A percentile compares a stretch with the other conserved stretches of the same genome.
These are phyloP conservation scores for Grosmannia serpens DNA, from an alignment of 2,329 filamentous ascomycete genomes.

Conservation along the genomic window DNA sequence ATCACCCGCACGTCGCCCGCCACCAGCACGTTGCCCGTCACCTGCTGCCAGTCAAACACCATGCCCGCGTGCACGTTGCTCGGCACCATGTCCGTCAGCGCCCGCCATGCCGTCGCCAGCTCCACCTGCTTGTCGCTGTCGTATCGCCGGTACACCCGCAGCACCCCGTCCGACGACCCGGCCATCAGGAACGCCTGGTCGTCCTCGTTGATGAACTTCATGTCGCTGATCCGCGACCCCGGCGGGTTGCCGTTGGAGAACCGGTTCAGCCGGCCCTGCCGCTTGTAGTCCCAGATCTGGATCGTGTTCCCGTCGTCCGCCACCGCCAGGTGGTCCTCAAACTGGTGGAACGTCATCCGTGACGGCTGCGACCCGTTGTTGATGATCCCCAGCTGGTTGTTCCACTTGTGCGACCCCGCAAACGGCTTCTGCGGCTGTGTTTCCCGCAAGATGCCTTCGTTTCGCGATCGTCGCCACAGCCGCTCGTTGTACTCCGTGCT, in stretches of 20 bases:
- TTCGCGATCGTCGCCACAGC: slow-evolving; percentile 82
- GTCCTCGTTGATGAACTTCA: slow-evolving; percentile 97
- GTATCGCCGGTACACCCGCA: slow-evolving; percentile 89
- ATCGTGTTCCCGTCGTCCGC: slow-evolving; percentile 89
- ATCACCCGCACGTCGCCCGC: slow-evolving; percentile 94
- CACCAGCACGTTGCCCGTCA: slow-evolving; percentile 88
- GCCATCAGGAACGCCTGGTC: slow-evolving; percentile 92
- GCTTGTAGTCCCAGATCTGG: slow-evolving; percentile 88
- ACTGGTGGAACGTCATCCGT: slow-evolving; percentile 95
- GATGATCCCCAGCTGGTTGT: slow-evolving; percentile 68
- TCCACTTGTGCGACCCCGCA: slow-evolving; percentile 79
- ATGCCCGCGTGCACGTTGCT: slow-evolving; percentile 91
- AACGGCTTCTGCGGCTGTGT: slow-evolving; percentile 89
- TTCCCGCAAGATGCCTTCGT: slow-evolving; percentile 82
- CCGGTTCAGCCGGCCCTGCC: slow-evolving; percentile 59
- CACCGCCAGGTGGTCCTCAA: slow-evolving; percentile 89
- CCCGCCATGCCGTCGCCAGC: slow-evolving; percentile 82
- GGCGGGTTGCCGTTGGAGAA: slow-evolving; percentile 93
- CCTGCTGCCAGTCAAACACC: slow-evolving; percentile 98
- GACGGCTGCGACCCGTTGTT: slow-evolving; percentile 83
- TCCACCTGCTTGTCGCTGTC: slow-evolving; percentile 66
- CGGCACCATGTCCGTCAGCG: slow-evolving; percentile 83
- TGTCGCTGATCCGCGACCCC: slow-evolving; percentile 84
- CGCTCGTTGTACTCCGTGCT: slow-evolving; percentile 94
- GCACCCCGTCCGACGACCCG: slow-evolving; percentile 86